Percentiles rank a stretch among this genome's conserved stretches.
Conservation (phyloP, 1,139 yeast species). For the Oligophagozyma castellii region DNA sequence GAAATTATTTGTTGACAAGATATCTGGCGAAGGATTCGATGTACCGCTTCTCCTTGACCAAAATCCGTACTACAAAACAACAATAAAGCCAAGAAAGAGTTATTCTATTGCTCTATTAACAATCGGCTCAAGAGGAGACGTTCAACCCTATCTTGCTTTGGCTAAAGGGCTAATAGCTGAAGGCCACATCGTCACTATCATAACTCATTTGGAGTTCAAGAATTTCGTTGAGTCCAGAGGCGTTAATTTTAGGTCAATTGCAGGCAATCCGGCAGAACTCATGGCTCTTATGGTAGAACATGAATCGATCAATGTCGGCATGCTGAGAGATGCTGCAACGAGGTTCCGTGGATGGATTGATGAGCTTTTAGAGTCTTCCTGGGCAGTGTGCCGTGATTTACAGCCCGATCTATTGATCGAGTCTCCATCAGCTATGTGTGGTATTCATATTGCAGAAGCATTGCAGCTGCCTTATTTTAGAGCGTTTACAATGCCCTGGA, state of each 20-base stretch:
- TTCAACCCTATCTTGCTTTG: conserved; percentile 88
- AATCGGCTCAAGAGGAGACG: conserved; percentile 93
- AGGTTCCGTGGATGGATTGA: conserved; percentile 72
- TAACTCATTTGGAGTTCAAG: conserved; percentile 71
- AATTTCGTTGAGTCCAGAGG: conserved; percentile 62
- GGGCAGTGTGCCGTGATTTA: conserved; percentile 61
- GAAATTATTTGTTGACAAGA: conserved; percentile 47
- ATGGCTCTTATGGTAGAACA: conserved; percentile 90
- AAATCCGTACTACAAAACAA: conserved; percentile 42
- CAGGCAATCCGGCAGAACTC: conserved; percentile 86
- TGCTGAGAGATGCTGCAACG: conserved; percentile 67
- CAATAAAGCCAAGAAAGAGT: conserved; percentile 37
- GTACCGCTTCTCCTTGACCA: conserved; percentile 57
- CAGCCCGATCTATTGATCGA: conserved; percentile 76
- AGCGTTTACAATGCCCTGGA: conserved; percentile 98
- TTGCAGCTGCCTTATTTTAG: conserved; percentile 78
- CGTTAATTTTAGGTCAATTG: conserved; percentile 56
- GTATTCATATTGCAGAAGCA: conserved; percentile 90
- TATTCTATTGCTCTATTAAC: conserved; percentile 61
- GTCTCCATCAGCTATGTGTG: conserved; percentile 93
- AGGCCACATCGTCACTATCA: conserved; percentile 75
- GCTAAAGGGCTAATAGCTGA: conserved; percentile 64
- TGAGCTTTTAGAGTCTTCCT: conserved; percentile 53
- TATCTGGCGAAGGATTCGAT: conserved; percentile 47
- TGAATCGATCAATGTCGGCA: conserved; percentile 73